A percentile compares a stretch with the other conserved stretches of the same genome.
Conservation (phyloP, 345 rosid genomes). For the Euphorbia peplus region DNA sequence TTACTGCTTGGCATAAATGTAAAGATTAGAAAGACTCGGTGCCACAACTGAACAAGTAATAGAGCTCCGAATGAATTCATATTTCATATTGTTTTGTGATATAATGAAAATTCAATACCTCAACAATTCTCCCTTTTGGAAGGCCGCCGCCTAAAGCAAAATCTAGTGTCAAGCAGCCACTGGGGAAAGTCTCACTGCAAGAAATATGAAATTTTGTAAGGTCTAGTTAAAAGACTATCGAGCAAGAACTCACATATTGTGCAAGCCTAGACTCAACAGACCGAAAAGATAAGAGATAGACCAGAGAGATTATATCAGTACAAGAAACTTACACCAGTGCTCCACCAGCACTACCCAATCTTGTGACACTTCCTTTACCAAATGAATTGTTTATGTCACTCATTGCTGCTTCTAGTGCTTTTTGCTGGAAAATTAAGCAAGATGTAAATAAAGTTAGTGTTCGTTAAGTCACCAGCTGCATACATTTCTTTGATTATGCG, state of each 20-base stretch:
- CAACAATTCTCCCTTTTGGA: slow-evolving; percentile 92
- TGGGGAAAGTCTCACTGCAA: slow-evolving; percentile 84
- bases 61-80: background rate
- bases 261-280: background rate
- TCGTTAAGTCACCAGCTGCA: too few species aligned
- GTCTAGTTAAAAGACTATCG: background rate
- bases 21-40: background rate
- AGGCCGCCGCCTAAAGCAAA: slow-evolving; percentile 96
- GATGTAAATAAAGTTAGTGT: too few species aligned
- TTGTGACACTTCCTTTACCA: slow-evolving; percentile 92
- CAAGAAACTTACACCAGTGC: slow-evolving; percentile 70
- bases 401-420: slow-evolving; percentile 93
- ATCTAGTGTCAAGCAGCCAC: slow-evolving; percentile 90
- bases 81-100: background rate
- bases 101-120: slow-evolving; percentile 41
- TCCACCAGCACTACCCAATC: slow-evolving; percentile 95
- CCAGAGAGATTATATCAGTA: background rate
- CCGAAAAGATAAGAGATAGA: background rate
- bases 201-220: slow-evolving; percentile 17
- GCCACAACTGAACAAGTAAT: background rate
- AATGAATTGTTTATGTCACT: slow-evolving; percentile 81
- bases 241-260: background rate
- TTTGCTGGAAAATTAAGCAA: slow-evolving; percentile 52
- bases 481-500: too few species aligned
- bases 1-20: background rate